A percentile compares a stretch with the other conserved stretches of the same genome.
phyloP scores from a whole-genome alignment of 208 protist genomes.

The Crithidia sp. region DNA sequence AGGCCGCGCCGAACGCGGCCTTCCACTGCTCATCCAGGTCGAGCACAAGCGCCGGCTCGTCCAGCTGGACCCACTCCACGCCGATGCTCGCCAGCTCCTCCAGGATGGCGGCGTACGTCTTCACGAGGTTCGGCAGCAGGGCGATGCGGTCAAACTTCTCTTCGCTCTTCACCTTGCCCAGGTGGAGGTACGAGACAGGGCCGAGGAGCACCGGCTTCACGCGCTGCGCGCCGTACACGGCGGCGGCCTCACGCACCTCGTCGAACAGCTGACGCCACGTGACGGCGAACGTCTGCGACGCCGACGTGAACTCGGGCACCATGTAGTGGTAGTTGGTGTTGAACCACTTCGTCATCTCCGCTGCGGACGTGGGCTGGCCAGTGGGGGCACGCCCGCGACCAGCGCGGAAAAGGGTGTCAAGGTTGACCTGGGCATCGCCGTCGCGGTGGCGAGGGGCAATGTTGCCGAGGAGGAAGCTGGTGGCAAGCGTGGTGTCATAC shows the following conservation, averaged over 20 bases:
- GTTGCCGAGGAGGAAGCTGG: slow-evolving; percentile 73
- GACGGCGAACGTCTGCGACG: slow-evolving; percentile 37
- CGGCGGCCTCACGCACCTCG: slow-evolving; percentile 68
- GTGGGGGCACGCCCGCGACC: slow-evolving; percentile 70
- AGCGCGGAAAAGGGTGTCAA: slow-evolving; percentile 89
- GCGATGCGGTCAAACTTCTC: slow-evolving; percentile 50
- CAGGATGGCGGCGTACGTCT: slow-evolving; percentile 76
- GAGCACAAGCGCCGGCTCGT: slow-evolving; percentile 86
- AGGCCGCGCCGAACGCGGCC: slow-evolving; percentile 34
- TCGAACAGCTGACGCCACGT: slow-evolving; percentile 55
- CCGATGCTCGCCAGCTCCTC: slow-evolving; percentile 46
- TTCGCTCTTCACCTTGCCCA: slow-evolving; percentile 69
- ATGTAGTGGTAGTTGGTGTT: slow-evolving; percentile 95
- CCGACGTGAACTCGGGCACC: slow-evolving; percentile 84
- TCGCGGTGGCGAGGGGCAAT: slow-evolving; percentile 66
- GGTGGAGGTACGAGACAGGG: slow-evolving; percentile 77
- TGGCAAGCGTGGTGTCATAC: slow-evolving; percentile 85
- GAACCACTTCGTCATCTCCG: slow-evolving; percentile 95
- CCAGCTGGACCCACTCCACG: slow-evolving; percentile 81
- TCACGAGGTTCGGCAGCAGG: slow-evolving; percentile 57
- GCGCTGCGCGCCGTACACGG: slow-evolving; percentile 33
- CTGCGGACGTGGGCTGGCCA: slow-evolving; percentile 52
- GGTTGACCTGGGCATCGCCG: slow-evolving; percentile 24
- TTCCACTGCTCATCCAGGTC: slow-evolving; percentile 55
- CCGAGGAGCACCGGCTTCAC: slow-evolving; percentile 83